These are phyloP conservation scores for Kwoniella europaea DNA, from an alignment of 768 basidiomycete genomes.

Conservation along the genomic window DNA sequence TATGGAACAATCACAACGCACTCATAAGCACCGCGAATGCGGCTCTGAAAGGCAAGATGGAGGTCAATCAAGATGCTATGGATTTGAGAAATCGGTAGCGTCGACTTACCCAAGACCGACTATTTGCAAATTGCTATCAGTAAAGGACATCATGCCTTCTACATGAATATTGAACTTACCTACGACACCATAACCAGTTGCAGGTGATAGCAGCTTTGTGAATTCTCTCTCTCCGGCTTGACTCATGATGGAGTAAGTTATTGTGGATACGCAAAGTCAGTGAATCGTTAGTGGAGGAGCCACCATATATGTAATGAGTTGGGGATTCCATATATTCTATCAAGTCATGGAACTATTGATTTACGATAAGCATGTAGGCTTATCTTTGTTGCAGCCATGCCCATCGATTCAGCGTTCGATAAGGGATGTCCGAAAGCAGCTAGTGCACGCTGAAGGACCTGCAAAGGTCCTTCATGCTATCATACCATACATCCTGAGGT, in stretches of 20 bases:
- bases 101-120: slow-evolving; percentile 26
- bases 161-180: neutral
- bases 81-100: neutral
- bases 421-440: no score
- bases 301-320: no score
- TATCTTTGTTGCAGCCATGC: no score
- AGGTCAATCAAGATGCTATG: neutral
- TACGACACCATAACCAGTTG: slow-evolving; percentile 30
- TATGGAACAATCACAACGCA: slow-evolving; percentile 6
- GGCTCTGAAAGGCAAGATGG: slow-evolving; percentile 14
- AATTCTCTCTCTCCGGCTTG: slow-evolving; percentile 24
- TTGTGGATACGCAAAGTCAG: neutral
- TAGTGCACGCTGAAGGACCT: no score
- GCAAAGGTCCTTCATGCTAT: no score
- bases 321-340: no score
- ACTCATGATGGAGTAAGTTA: slow-evolving; percentile 11
- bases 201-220: slow-evolving; percentile 13
- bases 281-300: no score
- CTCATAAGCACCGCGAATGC: slow-evolving; percentile 35
- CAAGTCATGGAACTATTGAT: no score
- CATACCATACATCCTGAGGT: no score
- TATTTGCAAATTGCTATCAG: neutral
- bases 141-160: neutral
- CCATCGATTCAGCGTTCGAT: no score
- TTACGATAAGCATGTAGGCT: no score